Evolutionary conservation across 2,329 filamentous ascomycete genomes (phyloP), one percentile per base, ranked within the genome.

Genomic region (Sporothrix variecibatus): DNA sequence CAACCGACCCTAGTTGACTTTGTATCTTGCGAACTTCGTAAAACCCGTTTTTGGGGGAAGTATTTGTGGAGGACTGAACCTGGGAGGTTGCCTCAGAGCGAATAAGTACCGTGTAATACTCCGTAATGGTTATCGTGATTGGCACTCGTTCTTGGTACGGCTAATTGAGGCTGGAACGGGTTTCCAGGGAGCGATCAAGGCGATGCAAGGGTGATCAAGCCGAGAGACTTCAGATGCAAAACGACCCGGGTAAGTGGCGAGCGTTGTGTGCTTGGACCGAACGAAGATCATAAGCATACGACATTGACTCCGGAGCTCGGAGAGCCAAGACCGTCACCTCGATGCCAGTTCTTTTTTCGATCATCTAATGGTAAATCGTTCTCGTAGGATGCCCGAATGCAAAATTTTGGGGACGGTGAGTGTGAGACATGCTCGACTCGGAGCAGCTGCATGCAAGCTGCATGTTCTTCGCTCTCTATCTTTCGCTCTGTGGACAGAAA

Each of bases 121-220:
- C n/a, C n/a, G n/a, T n/a, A 49, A 1, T 7, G 3, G 20, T 26
- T 20, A 11, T 8, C 43, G 5, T 6, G 12, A 28, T 3, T 20
- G 64, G 1, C 5, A 23, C 9, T 26, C 23, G 17, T 70, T 26
- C 4, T n/a, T 23, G 46, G 67, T 40, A 53, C 67, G 46, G 46
- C 67, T 38, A n/a, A 70, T 34, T 23, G 46, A 23, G n/a, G 8
- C 64, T 49, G 15, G 26, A 68, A 51, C 43, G 9, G 65, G 6
- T 49, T 51, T 34, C 65, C 23, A 17, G 26, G 65, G 65, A 51
- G 65, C 65, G 43, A 68, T 68, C 43, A 68, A 51, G 26, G 34
- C 43, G 23, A 51, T 68, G 65, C 23, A 49, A 51, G 26, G 65
- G 46, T 31, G 43, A 51, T 68, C 43, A 51, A 49, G 43, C 65